Conservation (phyloP, 176 grass and related monocot species). For the Oryza meridionalis region DNA sequence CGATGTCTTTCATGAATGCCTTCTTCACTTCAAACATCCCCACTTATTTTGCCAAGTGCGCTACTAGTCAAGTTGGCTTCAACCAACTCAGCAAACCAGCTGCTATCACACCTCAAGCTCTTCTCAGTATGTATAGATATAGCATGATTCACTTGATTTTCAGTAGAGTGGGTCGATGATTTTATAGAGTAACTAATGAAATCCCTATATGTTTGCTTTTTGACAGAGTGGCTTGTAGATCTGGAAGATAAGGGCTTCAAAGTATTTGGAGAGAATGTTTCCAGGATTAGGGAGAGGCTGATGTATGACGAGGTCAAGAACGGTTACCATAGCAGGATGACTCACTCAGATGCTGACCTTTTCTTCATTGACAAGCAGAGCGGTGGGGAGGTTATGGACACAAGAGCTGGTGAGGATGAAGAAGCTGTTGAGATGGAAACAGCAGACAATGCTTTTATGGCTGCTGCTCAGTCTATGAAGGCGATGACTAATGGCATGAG, state of each 20-base stretch:
- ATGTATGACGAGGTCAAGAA: conserved; percentile 58
- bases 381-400: conserved; percentile 37
- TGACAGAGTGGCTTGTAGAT: conserved; percentile 76
- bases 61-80: conserved; percentile 47
- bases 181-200: conserved; percentile 23
- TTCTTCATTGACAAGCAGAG: conserved; percentile 88
- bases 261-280: conserved; percentile 71
- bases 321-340: conserved; percentile 44
- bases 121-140: conserved; percentile 75
- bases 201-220: conserved; percentile 47
- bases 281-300: conserved; percentile 57
- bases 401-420: conserved; percentile 42
- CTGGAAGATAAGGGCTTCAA: conserved; percentile 77
- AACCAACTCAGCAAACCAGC: conserved; percentile 64
- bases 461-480: conserved; percentile 86
- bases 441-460: conserved; percentile 71
- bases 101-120: conserved; percentile 72
- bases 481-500: conserved; percentile 49
- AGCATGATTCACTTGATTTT: conserved; percentile 24
- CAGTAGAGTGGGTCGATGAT: neutral
- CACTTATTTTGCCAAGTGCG: conserved; percentile 70
- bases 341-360: conserved; percentile 57
- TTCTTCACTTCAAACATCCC: conserved; percentile 81
- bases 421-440: conserved; percentile 58
- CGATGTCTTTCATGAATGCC: conserved; percentile 74